A percentile compares a stretch with the other conserved stretches of the same genome.
Conservation (phyloP, 768 basidiomycete genomes). For the Mycena metata region DNA sequence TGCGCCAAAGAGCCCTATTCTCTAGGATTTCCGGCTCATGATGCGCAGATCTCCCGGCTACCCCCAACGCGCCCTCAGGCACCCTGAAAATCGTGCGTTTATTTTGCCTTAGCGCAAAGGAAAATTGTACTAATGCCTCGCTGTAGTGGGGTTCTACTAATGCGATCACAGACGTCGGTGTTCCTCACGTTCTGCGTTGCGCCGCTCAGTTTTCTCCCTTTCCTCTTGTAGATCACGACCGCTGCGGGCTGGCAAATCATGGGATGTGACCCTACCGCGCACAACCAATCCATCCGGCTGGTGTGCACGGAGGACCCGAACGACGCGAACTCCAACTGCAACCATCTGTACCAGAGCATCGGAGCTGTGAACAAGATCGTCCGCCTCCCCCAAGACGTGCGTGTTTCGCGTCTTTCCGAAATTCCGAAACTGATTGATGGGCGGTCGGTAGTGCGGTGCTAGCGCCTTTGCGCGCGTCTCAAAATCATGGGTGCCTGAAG, state of each 20-base stretch:
- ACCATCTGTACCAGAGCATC: slow-evolving; percentile 46
- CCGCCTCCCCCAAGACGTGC: slow-evolving; percentile 50
- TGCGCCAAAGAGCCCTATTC: not conserved
- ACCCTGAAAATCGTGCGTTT: slow-evolving; percentile 26
- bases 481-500: slow-evolving; percentile 20
- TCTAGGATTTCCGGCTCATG: not conserved
- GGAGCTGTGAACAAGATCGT: slow-evolving; percentile 51
- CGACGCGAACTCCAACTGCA: slow-evolving; percentile 40
- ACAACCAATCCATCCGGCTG: slow-evolving; percentile 50
- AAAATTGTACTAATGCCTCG: not conserved
- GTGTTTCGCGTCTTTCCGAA: slow-evolving; percentile 7
- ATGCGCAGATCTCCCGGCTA: slow-evolving; percentile 9
- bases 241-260: slow-evolving; percentile 57
- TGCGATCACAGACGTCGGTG: slow-evolving; percentile 47
- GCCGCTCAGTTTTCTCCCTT: too few relatives aligned
- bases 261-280: slow-evolving; percentile 47
- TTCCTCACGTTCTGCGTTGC: too few relatives aligned
- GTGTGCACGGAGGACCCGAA: slow-evolving; percentile 46
- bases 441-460: slow-evolving; percentile 20
- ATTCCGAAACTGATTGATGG: not conserved
- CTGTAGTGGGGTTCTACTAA: slow-evolving; percentile 40
- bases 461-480: slow-evolving; percentile 30
- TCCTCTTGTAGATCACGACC: slow-evolving; percentile 43
- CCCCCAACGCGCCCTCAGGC: slow-evolving; percentile 4
- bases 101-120: too few relatives aligned